phyloP scores from a whole-genome alignment of 768 basidiomycete species.

The Pleurotus giganteus region DNA sequence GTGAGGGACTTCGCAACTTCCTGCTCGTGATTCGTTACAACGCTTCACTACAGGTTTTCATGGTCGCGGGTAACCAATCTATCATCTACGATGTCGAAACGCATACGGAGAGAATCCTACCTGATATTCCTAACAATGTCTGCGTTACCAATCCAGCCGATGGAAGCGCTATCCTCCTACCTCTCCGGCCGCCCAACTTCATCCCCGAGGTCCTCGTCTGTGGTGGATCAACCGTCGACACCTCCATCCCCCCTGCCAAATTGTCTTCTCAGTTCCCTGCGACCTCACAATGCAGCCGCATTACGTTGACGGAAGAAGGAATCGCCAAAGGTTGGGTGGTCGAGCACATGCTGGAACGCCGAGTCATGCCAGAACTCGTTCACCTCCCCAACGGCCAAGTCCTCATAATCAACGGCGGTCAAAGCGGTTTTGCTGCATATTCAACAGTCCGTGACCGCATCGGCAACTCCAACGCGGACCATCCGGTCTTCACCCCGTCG shows the following conservation, averaged over 20 bases:
- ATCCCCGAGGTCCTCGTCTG: background rate
- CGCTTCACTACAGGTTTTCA: slow-evolving; percentile 18
- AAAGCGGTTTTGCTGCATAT: slow-evolving; percentile 25
- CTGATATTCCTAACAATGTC: slow-evolving; percentile 35
- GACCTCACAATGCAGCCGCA: slow-evolving; percentile 33
- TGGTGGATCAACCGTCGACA: background rate
- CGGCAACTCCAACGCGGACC: slow-evolving; percentile 44
- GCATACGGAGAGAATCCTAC: slow-evolving; percentile 32
- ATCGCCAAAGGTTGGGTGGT: slow-evolving; percentile 39
- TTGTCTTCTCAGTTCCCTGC: slow-evolving; percentile 53
- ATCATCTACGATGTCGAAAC: slow-evolving; percentile 29
- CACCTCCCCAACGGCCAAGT: slow-evolving; percentile 52
- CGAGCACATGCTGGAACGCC: slow-evolving; percentile 47
- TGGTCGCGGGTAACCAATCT: slow-evolving; percentile 16
- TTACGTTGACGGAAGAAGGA: slow-evolving; percentile 54
- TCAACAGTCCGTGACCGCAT: slow-evolving; percentile 26
- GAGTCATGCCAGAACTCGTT: slow-evolving; percentile 60
- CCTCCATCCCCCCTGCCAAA: slow-evolving; percentile 31
- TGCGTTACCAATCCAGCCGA: slow-evolving; percentile 14
- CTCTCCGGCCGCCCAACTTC: background rate
- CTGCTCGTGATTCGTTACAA: background rate
- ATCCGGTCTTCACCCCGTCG: slow-evolving; percentile 37
- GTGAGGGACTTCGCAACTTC: background rate
- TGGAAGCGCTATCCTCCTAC: background rate
- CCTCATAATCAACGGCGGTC: slow-evolving; percentile 50